Evolutionary conservation across 192 early-diverging fungal genomes (phyloP).

Genomic region (Pilobolus umbonatus): DNA sequence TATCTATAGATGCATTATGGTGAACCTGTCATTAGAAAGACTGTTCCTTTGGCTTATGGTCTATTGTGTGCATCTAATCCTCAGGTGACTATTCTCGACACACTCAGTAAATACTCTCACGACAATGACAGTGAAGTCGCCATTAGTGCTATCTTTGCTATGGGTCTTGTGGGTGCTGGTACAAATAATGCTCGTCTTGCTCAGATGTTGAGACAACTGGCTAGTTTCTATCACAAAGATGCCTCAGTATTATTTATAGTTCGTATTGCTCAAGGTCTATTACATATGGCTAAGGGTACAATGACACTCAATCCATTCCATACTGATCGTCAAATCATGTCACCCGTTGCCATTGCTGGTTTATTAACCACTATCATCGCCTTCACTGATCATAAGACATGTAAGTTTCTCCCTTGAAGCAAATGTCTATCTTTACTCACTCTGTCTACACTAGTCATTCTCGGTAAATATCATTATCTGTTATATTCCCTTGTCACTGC

Average conservation of each 20-base stretch:
- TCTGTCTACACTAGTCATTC: constrained; percentile 54
- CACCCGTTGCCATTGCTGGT: constrained; percentile 81
- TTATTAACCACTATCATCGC: constrained; percentile 86
- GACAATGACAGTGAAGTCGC: constrained; percentile 96
- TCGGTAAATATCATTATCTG: constrained; percentile 88
- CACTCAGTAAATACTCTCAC: constrained; percentile 97
- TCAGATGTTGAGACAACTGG: constrained; percentile 95
- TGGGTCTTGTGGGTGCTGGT: constrained; percentile 98
- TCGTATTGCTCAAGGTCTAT: constrained; percentile 77
- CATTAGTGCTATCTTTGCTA: constrained; percentile 94
- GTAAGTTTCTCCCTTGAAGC: constrained; percentile 39
- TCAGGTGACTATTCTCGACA: constrained; percentile 85
- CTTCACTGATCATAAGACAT: constrained; percentile 85
- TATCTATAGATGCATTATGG: constrained; percentile 93
- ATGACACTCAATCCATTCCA: constrained; percentile 95
- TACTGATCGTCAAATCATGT: constrained; percentile 87
- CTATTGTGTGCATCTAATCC: constrained; percentile 97
- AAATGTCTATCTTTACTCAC: not conserved
- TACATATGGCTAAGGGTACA: constrained; percentile 99
- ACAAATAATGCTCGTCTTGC: constrained; percentile 98
- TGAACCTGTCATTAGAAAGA: constrained; percentile 86
- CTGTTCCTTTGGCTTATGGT: constrained; percentile 94
- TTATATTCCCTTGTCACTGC: constrained; percentile 90
- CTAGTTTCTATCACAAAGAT: constrained; percentile 96
- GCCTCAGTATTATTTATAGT: constrained; percentile 82